These are phyloP conservation scores for Phyllosticta ampelicida DNA, from an alignment of 2,329 filamentous ascomycete species.

Conservation along the genomic window DNA sequence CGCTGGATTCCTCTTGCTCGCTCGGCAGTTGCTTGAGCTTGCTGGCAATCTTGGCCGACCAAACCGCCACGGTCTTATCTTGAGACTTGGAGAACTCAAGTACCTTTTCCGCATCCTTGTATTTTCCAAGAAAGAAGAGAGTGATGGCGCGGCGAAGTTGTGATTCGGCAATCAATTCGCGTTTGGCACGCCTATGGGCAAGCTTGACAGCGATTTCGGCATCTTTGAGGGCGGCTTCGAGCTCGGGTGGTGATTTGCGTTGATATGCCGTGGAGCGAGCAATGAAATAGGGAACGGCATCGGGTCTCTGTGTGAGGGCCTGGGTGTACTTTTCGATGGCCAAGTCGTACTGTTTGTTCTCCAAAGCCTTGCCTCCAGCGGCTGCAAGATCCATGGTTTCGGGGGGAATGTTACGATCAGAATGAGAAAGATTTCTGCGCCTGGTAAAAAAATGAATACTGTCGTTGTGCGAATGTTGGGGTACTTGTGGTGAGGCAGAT, in stretches of 20 bases:
- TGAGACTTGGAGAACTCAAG: conserved; percentile 48
- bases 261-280: conserved; percentile 72
- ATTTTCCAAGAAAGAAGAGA: conserved; percentile 57
- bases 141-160: conserved; percentile 72
- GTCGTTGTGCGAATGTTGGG: not conserved
- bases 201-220: conserved; percentile 44
- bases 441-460: too few species aligned
- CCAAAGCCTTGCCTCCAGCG: conserved; percentile 50
- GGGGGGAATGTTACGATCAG: not conserved
- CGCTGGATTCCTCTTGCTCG: conserved; percentile 31
- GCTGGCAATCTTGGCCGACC: conserved; percentile 44
- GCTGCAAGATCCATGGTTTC: conserved; percentile 41
- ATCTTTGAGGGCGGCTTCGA: conserved; percentile 33
- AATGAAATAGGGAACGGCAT: conserved; percentile 68
- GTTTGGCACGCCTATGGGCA: conserved; percentile 62
- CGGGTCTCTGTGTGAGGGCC: conserved; percentile 54
- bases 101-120: conserved; percentile 64
- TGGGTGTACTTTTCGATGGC: conserved; percentile 55
- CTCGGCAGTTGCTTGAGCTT: conserved; percentile 39
- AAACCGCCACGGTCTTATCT: conserved; percentile 45
- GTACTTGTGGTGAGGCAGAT: not conserved
- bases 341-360: conserved; percentile 50
- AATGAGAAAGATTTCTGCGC: not conserved
- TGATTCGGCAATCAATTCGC: conserved; percentile 66
- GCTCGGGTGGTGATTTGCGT: conserved; percentile 44